phyloP scores from a whole-genome alignment of 768 basidiomycete genomes.

The Astraeus odoratus region DNA sequence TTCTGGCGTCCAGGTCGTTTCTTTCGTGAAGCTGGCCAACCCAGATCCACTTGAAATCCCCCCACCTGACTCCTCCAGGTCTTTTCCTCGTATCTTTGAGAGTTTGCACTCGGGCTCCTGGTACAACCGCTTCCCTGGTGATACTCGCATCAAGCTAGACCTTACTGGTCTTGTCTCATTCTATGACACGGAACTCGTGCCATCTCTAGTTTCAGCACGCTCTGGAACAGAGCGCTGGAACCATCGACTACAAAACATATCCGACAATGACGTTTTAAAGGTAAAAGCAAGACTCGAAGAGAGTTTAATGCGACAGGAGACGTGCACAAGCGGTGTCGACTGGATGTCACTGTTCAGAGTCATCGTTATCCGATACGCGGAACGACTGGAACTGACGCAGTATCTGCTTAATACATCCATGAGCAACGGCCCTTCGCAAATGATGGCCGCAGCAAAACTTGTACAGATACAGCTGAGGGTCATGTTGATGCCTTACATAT shows the following conservation, averaged over 20 bases:
- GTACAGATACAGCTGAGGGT: background rate
- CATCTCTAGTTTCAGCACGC: constrained; percentile 25
- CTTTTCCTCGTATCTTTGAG: constrained; percentile 3
- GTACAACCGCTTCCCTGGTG: constrained; percentile 35
- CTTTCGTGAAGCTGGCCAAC: background rate
- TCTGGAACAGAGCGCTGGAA: constrained; percentile 26
- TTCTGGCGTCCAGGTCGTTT: background rate
- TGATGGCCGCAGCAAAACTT: too few relatives aligned
- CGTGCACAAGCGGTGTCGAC: background rate
- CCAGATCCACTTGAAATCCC: background rate
- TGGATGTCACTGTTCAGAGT: too few relatives aligned
- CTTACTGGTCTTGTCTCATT: too few relatives aligned
- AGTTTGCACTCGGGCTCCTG: constrained; percentile 32
- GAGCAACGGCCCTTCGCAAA: too few relatives aligned
- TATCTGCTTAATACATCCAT: background rate
- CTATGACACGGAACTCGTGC: constrained; percentile 34
- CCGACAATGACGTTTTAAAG: background rate
- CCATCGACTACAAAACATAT: constrained; percentile 30
- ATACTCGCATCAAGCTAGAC: constrained; percentile 37
- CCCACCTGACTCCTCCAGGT: background rate
- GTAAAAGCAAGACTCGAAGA: background rate
- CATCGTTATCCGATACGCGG: too few relatives aligned
- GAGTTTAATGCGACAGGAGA: background rate
- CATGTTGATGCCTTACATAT: background rate
- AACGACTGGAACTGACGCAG: too few relatives aligned